Percentiles rank a stretch among this genome's conserved stretches.
These are phyloP conservation scores for Cupressus sempervirens DNA, from an alignment of 75 land plant species.

Conservation along the genomic window DNA sequence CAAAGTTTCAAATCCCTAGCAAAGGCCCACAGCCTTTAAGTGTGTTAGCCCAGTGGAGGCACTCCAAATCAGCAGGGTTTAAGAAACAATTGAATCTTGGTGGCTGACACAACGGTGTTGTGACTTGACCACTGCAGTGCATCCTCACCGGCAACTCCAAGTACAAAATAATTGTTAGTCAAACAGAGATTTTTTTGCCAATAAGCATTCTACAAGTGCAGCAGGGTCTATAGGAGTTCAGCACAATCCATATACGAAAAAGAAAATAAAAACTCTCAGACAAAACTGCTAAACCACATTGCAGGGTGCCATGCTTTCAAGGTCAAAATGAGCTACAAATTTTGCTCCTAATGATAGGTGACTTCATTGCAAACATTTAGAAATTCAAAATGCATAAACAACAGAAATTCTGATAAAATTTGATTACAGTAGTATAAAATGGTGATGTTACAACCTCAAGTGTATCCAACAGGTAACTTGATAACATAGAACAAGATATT, in stretches of 20 bases:
- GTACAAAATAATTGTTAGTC: background rate
- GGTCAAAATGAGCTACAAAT: background rate
- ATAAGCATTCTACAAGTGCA: background rate
- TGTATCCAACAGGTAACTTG: background rate
- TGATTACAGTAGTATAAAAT: background rate
- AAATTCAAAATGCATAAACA: background rate
- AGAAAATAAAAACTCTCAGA: background rate
- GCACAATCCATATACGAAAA: too few species aligned
- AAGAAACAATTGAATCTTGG: too few species aligned
- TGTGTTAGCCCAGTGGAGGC: too few species aligned
- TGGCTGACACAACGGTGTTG: too few species aligned
- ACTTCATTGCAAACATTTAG: background rate
- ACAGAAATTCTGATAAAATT: background rate
- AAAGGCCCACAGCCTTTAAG: too few species aligned
- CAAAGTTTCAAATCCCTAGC: too few species aligned
- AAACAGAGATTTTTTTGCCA: background rate
- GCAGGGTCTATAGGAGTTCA: too few species aligned
- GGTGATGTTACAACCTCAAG: background rate
- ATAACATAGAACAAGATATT: background rate
- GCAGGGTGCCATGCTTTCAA: background rate
- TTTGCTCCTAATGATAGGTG: background rate
- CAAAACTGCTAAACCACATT: background rate
- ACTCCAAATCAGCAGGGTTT: too few species aligned
- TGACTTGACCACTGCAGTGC: background rate
- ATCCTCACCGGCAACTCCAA: background rate